Base-by-base conservation (phyloP, 2,329 filamentous ascomycete genomes). In the Ophiostoma angusticollis region DNA sequence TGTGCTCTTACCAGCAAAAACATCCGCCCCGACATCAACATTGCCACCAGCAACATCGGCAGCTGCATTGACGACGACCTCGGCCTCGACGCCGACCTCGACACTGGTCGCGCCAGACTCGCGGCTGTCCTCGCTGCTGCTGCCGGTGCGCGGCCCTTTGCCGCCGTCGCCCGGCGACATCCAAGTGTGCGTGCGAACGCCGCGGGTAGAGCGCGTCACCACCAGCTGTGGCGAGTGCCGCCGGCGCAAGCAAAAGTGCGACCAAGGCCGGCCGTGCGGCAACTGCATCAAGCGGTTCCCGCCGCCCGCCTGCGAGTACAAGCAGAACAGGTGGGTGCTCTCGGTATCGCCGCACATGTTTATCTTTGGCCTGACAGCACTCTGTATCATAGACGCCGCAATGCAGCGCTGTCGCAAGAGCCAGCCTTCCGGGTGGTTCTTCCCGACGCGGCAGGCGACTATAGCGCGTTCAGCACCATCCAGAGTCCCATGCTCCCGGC, bases 201-300 rank as follows among this genome's bases (percentile, higher is more conserved):
- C 46, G n/a, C 50, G 51, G 13, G 46, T 47, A 11, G 50, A 55
- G 39, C 46, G 51, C 25, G 45, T 45, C 6, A 54, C 54, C 8
- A 64, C 60, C 16, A 64, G 63, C 27, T 68, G 65, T 47, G 58
- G 58, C 16, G 65, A 68, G 44, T 68, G 65, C 37, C 62, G 63
- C 19, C 56, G 64, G 39, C 56, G 65, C 31, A 68, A 68, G 46
- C 64, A 68, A 56, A 67, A 61, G 68, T 73, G 69, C 50, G 68
- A 70, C 47, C 67, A 70, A 47, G 61, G 63, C 19, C 65, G 68
- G 22, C 69, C 69, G 12, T 72, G 69, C 53, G 63, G 62, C 31
- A 70, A 72, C 48, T 73, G 69, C 46, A 55, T 60, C 18, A 63
- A 68, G 27, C 60, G 68, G 22, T 72, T 68, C 44, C 69, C 69